Percentiles rank a stretch among this genome's conserved stretches.
These are phyloP conservation scores for Rubia yunnanensis DNA, from an alignment of 257 asterid species.

Conservation along the genomic window DNA sequence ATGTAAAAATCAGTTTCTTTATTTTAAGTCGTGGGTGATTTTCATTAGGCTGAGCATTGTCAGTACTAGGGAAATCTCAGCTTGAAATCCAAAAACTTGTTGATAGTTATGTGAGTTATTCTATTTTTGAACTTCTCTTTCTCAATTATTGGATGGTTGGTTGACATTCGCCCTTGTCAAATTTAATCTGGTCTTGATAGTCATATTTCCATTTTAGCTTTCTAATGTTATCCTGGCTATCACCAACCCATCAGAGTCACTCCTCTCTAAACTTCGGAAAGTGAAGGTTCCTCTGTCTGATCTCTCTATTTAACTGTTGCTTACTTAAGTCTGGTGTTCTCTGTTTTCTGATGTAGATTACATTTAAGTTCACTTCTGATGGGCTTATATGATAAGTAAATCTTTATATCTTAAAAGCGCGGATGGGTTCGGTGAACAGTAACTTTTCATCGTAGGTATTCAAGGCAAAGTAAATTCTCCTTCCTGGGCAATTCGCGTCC, in stretches of 20 bases:
- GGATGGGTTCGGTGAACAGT: too few relatives aligned
- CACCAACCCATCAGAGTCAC: constrained; percentile 92
- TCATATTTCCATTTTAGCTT: constrained; percentile 51
- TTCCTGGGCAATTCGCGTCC: too few relatives aligned
- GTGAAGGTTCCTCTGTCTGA: constrained; percentile 61
- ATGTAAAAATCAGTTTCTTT: too few relatives aligned
- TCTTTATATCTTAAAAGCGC: too few relatives aligned
- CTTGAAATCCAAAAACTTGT: constrained; percentile 84
- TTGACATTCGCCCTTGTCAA: neutral
- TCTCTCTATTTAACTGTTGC: constrained; percentile 8
- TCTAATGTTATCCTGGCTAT: constrained; percentile 68
- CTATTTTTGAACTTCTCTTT: neutral
- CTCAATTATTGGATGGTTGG: neutral
- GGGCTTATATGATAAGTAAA: too few relatives aligned
- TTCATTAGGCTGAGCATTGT: constrained; percentile 52
- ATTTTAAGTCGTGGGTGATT: neutral
- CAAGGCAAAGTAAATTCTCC: too few relatives aligned
- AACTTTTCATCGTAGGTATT: too few relatives aligned
- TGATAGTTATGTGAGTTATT: constrained; percentile 62
- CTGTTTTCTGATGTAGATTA: too few relatives aligned
- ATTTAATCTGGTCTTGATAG: constrained; percentile 21
- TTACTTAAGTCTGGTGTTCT: neutral
- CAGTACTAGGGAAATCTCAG: constrained; percentile 68
- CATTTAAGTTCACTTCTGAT: too few relatives aligned
- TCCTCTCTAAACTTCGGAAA: constrained; percentile 85